Base-by-base conservation (phyloP, 2,329 filamentous ascomycete genomes). In the Amylocarpus encephaloides region DNA sequence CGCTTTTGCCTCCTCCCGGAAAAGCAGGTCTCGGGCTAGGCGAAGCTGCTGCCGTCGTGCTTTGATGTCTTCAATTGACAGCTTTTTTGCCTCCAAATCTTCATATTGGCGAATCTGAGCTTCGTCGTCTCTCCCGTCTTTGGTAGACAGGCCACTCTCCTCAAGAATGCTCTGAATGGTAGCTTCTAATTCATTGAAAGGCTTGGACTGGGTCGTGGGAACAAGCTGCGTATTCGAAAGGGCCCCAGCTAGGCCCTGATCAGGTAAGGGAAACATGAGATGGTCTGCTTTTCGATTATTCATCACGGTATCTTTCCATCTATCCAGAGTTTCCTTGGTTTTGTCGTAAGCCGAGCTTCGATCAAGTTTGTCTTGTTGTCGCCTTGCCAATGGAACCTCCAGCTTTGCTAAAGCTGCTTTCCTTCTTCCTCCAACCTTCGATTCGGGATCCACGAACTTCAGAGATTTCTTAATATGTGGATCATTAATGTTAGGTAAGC, bases 261-360 rank as follows among this genome's bases (percentile, higher is more conserved):
- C 61, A 89, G 85, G 78, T 0, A 97, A 76, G 5, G 93, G 93
- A 63, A 98, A 98, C 16, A 84, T 76, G 11, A 98, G 74, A 67
- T 95, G 89, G 56, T 97, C 93, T 1, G 92, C 91, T 59, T 89
- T 80, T 52, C 93, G 85, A 68, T 96, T 96, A 30, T 88, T 82
- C 70, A 96, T 95, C 63, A 98, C 90, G 0, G 93, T 97, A 53
- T 96, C 92, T 30, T 85, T 85, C 93, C 93, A 98, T 61, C 89
- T 82, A 56, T 88, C 83, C 22, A 98, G 74, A 0, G 90, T 92
- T 68, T 96, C 85, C 62, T 94, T 95, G 45, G 89, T 91, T 73
- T 95, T 91, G 33, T 90, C 82, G 61, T 91, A 94, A 2, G 93
- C 93, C 19, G 83, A 89, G 46, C 76, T 74, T 46, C 93, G 87